Base-by-base conservation (phyloP, 805 yeast species). In the Metschnikowia rubicola region DNA sequence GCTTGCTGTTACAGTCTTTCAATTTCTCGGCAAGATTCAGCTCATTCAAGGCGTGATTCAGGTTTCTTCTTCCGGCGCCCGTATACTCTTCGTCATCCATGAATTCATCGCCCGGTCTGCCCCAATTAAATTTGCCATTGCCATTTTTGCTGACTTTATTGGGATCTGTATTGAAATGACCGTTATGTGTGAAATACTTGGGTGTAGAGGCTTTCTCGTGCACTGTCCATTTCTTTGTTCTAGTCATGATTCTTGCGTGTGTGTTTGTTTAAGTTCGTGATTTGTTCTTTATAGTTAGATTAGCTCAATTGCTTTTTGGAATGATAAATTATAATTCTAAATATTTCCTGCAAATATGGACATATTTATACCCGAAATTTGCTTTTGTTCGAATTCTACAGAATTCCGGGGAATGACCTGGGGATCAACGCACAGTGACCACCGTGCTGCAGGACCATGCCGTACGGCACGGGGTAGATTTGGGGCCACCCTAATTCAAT, bases 51-150 rank as follows among this genome's bases (percentile, higher is more conserved):
- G 55, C 60, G 47, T 72, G 77, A 49, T 72, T 71, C 29, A 74
- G 68, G 56, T 72, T 72, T 45, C 76, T 57, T 54, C 75, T 66
- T 8, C 54, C 54, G 6, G 65, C 64, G 34, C 51, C 48, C 11
- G 12, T 31, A 12, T 11, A 31, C 52, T 80, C 83, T 41, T 84
- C 87, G 15, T 75, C 68, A 44, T 78, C 80, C 49, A 79, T 75
- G 51, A 86, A 63, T 58, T 88, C 96, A 57, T 87, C 96, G 30
- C 90, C 92, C 8, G 81, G 77, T 50, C 74, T 70, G 37, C 97
- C 97, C 96, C 96, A 88, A 61, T 89, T 89, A 55, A 83, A 84
- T 58, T 81, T 83, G 39, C 97, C 97, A 31, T 84, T 85, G 41
- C 97, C 97, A 48, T 77, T 77, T 64, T 87, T 88, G 78, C 88